Percentiles rank a stretch among this genome's conserved stretches.
phyloP scores from a whole-genome alignment of 148 eudicot genomes.

The Amaranthus hypochondriacus region DNA sequence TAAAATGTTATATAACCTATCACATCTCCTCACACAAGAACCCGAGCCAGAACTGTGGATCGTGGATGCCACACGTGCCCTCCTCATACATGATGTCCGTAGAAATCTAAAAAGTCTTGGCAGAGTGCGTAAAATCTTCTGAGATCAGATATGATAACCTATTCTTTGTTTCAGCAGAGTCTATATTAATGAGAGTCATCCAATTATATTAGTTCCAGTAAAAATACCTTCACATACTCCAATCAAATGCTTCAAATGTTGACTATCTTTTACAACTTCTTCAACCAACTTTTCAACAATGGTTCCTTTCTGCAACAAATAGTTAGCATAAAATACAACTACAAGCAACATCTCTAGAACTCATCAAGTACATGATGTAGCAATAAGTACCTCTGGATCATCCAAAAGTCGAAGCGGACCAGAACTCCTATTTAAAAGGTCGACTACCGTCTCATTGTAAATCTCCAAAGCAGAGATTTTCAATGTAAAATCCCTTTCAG shows the following conservation, averaged over 20 bases:
- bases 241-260: constrained; percentile 67
- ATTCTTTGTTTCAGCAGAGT: not conserved
- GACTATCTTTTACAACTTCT: constrained; percentile 60
- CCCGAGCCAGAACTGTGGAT: no score
- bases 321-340: not conserved
- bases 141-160: not conserved
- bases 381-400: constrained; percentile 79
- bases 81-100: not conserved
- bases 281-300: constrained; percentile 81
- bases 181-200: not conserved
- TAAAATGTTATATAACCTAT: no score
- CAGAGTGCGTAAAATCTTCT: not conserved
- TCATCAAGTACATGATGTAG: not conserved
- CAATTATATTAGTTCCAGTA: not conserved
- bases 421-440: constrained; percentile 73
- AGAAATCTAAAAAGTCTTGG: not conserved
- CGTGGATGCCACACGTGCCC: no score
- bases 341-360: constrained; percentile 6
- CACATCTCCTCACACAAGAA: no score
- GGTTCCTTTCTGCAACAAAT: constrained; percentile 75
- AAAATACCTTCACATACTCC: constrained; percentile 85
- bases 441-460: constrained; percentile 88
- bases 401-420: constrained; percentile 90
- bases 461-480: constrained; percentile 91
- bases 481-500: constrained; percentile 54